Base-by-base conservation (phyloP, 495 filamentous ascomycete species). In the Hypoxylon rickii region DNA sequence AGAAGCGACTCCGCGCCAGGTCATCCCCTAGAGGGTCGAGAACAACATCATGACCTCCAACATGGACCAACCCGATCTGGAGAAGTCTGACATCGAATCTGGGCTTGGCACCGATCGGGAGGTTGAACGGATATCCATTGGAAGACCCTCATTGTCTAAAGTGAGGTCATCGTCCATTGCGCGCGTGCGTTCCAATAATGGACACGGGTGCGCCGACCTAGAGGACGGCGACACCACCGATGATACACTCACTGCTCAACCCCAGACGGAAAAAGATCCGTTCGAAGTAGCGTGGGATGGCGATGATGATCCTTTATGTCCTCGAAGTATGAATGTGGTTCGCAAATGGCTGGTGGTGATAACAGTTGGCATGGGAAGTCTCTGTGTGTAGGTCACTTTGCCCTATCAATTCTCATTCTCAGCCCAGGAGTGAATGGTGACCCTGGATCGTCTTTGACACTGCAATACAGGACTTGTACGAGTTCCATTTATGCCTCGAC, bases 401-500 rank as follows among this genome's bases (percentile, higher is more conserved):
- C 13, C 12, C 15, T 8, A 4, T 19, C 15, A 21, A 11, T 13
- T 44, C 44, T 44, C 15, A 17, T 16, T 12, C 37, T 51, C 37
- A 5, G 24, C 24, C 24, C 24, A 2, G 40, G 13, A 12, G 11
- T 31, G 41, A 26, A 39, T 19, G 15, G 7, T 41, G 44, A 17
- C 57, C 26, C 44, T 61, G 40, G 59, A 32, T 6, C 15, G 1
- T 18, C 7, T 20, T 44, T 48, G 48, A 56, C 19, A 5, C 44
- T 34, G 16, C 0, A 12, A 3, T 47, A 10, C 65, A 93, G 89
- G 42, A 97, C 93, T 4, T 93, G 89, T 68, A 83, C 90, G 1
- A 93, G 89, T 16, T 92, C 91, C 1, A 85, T 96, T 64, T 97
- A 98, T 66, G 93, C 91, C 2, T 83, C 83, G 7, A 95, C 88